These are phyloP conservation scores for Gamsiella multidivaricata DNA, from an alignment of 192 early-diverging fungal genomes.

Conservation along the genomic window DNA sequence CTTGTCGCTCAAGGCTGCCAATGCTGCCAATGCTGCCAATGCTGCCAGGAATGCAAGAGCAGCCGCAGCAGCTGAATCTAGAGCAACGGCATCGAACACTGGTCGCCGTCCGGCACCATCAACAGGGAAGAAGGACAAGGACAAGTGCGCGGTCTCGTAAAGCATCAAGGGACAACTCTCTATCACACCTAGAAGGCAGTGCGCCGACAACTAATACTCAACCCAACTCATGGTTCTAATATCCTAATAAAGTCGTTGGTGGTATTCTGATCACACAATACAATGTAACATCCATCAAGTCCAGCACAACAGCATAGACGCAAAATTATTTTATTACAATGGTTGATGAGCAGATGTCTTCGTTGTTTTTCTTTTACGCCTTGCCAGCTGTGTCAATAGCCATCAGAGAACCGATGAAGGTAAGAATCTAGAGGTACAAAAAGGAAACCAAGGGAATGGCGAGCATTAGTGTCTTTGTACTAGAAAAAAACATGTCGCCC, in stretches of 20 bases:
- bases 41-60: constrained; percentile 27
- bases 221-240: too few species aligned
- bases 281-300: background rate
- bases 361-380: too few species aligned
- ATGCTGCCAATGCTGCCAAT: constrained; percentile 4
- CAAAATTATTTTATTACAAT: background rate
- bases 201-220: too few species aligned
- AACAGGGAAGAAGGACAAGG: constrained; percentile 41
- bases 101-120: constrained; percentile 6
- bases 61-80: constrained; percentile 29
- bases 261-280: background rate
- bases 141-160: constrained; percentile 47
- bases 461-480: background rate
- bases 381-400: constrained; percentile 54
- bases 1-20: constrained; percentile 10
- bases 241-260: too few species aligned
- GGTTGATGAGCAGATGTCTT: background rate
- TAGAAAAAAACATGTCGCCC: too few species aligned
- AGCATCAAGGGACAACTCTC: too few species aligned
- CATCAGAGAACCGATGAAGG: constrained; percentile 96
- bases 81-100: constrained; percentile 10
- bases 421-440: constrained; percentile 78
- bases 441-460: background rate
- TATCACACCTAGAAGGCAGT: too few species aligned
- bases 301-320: background rate